Evolutionary conservation across 1,139 yeast species (phyloP).

Genomic region (Taphrina populina): DNA sequence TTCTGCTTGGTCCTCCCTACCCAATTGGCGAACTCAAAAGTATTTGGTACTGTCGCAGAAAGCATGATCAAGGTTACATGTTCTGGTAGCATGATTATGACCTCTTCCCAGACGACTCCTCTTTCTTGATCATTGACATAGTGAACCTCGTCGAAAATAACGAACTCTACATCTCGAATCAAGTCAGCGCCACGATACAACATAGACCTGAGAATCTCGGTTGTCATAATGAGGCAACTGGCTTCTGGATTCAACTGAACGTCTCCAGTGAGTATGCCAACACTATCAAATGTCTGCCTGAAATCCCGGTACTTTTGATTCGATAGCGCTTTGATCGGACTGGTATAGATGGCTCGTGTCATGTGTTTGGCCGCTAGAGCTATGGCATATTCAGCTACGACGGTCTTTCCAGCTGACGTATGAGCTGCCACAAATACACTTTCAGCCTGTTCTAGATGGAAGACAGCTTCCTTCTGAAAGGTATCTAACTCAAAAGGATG

Average conservation of each 20-base stretch:
- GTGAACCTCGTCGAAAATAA: constrained; percentile 95
- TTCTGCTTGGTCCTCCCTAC: constrained; percentile 94
- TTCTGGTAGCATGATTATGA: constrained; percentile 92
- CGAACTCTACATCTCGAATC: constrained; percentile 95
- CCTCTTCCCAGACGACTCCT: constrained; percentile 99
- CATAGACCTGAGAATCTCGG: constrained; percentile 94
- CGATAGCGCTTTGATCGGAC: constrained; percentile 88
- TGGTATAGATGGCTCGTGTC: constrained; percentile 88
- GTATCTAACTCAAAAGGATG: constrained; percentile 95
- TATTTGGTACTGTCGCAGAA: constrained; percentile 96
- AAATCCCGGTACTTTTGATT: constrained; percentile 94
- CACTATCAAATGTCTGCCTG: constrained; percentile 81
- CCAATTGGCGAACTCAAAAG: constrained; percentile 98
- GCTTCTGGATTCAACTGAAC: constrained; percentile 98
- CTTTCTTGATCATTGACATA: constrained; percentile 93
- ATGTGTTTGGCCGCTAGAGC: constrained; percentile 87
- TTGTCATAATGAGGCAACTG: constrained; percentile 93
- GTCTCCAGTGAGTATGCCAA: constrained; percentile 96
- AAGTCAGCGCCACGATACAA: constrained; percentile 93
- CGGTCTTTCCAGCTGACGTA: constrained; percentile 91
- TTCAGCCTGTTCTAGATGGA: constrained; percentile 93
- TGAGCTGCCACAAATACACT: constrained; percentile 98
- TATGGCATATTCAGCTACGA: constrained; percentile 89
- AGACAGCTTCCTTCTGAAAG: constrained; percentile 95
- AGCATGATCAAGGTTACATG: constrained; percentile 84